Conservation (phyloP, 805 yeast genomes). For the Monosporozyma yasuniensis region DNA sequence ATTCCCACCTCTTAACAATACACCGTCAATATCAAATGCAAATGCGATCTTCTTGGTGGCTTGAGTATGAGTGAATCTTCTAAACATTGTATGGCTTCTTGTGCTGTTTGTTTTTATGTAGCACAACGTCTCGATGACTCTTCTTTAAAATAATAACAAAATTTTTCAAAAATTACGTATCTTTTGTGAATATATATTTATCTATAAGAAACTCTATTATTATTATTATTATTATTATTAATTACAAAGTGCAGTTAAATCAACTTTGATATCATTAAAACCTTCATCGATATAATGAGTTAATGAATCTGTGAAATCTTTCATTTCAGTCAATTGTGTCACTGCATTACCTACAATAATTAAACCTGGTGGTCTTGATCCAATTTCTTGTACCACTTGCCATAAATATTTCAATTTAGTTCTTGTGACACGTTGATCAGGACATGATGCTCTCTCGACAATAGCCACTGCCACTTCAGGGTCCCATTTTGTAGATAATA, state of each 20-base stretch:
- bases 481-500: slow-evolving; percentile 58
- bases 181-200: background rate
- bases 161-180: no score
- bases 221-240: background rate
- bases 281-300: slow-evolving; percentile 32
- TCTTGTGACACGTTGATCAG: slow-evolving; percentile 80
- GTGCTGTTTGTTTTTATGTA: no score
- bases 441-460: slow-evolving; percentile 86
- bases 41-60: slow-evolving; percentile 19
- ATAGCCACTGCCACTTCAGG: slow-evolving; percentile 68
- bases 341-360: slow-evolving; percentile 78
- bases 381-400: slow-evolving; percentile 64
- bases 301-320: slow-evolving; percentile 16
- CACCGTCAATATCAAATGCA: slow-evolving; percentile 68
- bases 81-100: slow-evolving; percentile 7
- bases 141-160: no score
- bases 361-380: slow-evolving; percentile 89
- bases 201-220: background rate
- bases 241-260: slow-evolving; percentile 2
- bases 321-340: slow-evolving; percentile 32
- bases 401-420: slow-evolving; percentile 61
- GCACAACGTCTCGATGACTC: no score
- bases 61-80: slow-evolving; percentile 10
- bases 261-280: slow-evolving; percentile 15
- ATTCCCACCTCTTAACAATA: slow-evolving; percentile 61